Base-by-base conservation (phyloP, 2,329 filamentous ascomycete genomes). In the Daldinia eschscholtzii region DNA sequence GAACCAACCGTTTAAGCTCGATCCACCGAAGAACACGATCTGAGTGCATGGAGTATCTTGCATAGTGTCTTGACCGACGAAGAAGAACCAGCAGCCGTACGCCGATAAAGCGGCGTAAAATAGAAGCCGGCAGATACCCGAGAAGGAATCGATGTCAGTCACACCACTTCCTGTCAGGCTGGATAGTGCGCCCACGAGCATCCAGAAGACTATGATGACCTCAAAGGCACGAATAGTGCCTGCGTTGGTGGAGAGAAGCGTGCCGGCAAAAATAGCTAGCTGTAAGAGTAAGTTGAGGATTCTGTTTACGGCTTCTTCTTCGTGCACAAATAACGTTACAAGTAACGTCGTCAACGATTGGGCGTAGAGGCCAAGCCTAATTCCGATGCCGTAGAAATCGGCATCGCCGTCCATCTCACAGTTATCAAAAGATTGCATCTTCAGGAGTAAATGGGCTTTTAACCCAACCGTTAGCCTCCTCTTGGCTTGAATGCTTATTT, bases 71-170 rank as follows among this genome's bases (percentile, higher is more conserved):
- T 33, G 12, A 7, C 63, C 63, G 15, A 20, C 23, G 33, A 65
- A 65, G 48, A 58, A 65, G 57, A 65, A 65, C 63, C 63, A 65
- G 42, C 63, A 65, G 13, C 57, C 44, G 13, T 65, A 65, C 20
- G 63, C 30, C 23, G 63, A 65, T 7, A 65, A 42, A n/a, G 63
- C 63, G 23, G 35, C 20, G 42, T 65, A 65, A 13, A 65, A 61
- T 7, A 61, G 30, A 20, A 65, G 57, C 9, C 63, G 57, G n/a
- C 50, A 61, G 10, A 26, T 52, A 0, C 63, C 63, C 5, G 63
- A 42, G 18, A 65, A 57, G 42, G 57, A 61, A 15, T 44, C 35
- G 6, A 48, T 33, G 10, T 28, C 57, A 13, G 56, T 52, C 12
- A 57, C 7, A 13, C 57, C 50, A 6, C 52, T 28, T n/a, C 57